phyloP scores from a whole-genome alignment of 2,329 filamentous ascomycete genomes.

The Colletotrichum simmondsii region DNA sequence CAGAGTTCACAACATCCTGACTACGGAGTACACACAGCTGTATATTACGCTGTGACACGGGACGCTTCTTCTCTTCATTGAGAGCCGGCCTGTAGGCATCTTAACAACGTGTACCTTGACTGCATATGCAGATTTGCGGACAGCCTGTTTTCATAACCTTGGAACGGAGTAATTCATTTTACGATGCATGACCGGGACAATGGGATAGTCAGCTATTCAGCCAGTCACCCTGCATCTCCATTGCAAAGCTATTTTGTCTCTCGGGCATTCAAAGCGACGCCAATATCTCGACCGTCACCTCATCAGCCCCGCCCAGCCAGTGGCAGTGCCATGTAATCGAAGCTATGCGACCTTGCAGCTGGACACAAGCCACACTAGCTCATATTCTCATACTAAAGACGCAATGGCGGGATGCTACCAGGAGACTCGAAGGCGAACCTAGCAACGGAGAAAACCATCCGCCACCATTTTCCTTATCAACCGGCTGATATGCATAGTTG shows the following conservation, averaged over 20 bases:
- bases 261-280: constrained; percentile 13
- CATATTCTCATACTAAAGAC: not conserved
- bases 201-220: not conserved
- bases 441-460: constrained; percentile 10
- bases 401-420: constrained; percentile 1
- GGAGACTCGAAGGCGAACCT: not conserved
- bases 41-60: not conserved
- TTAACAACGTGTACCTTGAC: not conserved
- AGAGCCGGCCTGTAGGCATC: not conserved
- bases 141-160: not conserved
- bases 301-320: constrained; percentile 8
- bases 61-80: not conserved
- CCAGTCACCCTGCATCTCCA: not conserved
- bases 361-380: constrained; percentile 3
- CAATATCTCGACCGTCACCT: constrained; percentile 19
- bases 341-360: constrained; percentile 14
- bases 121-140: not conserved
- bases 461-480: constrained; percentile 21
- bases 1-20: constrained; percentile 11
- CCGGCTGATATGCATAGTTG: constrained; percentile 8
- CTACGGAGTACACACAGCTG: not conserved
- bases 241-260: not conserved
- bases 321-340: constrained; percentile 9
- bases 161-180: not conserved
- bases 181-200: not conserved